Base-by-base conservation (phyloP, 306 rosid species). In the Quillaja saponaria region DNA sequence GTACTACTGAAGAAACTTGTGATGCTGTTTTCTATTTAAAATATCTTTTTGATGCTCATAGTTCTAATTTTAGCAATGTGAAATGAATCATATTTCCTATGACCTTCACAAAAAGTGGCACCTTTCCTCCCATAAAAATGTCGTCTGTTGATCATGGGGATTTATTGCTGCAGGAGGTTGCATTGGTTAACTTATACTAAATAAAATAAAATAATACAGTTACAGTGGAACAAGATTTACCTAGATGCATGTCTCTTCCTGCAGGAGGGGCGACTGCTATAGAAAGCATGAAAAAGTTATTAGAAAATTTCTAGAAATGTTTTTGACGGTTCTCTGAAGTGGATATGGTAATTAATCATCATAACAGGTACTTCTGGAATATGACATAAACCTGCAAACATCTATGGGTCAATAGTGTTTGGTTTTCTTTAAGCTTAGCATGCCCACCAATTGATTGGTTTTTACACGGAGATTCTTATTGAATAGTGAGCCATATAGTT, bases 401-500 rank as follows among this genome's bases (percentile, higher is more conserved):
- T 45, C 18, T 14, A 15, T 45, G 2, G 0, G 16, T 14, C 3
- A 16, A 49, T 49, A 1, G 53, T 20, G 13, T 49, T 3, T 49
- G 31, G 8, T 18, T 49, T 18, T 11, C 33, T 16, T 49, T 25
- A 2, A 25, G 31, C 31, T 1, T 25, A 25, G 31, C 4, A 25
- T 25, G 31, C 31, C 2, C 31, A 25, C 4, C 3, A 25, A 4
- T 25, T 25, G 31, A 25, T 25, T 4, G 3, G 4, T 1, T 4
- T 25, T 25, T 25, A 54, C 37, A 33, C 28, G 31, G 59, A 33
- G 13, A 9, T 13, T 53, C 28, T 4, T 14, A 53, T 33, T 14
- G 28, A n/a, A 33, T n/a, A n/a, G 31, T 17, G 45, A 46, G 13
- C n/a, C 50, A 38, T 48, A 66, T 55, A 14, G 19, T 50, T 67